These are phyloP conservation scores for Backusella tuberculispora DNA, from an alignment of 192 early-diverging fungal genomes.

Conservation along the genomic window DNA sequence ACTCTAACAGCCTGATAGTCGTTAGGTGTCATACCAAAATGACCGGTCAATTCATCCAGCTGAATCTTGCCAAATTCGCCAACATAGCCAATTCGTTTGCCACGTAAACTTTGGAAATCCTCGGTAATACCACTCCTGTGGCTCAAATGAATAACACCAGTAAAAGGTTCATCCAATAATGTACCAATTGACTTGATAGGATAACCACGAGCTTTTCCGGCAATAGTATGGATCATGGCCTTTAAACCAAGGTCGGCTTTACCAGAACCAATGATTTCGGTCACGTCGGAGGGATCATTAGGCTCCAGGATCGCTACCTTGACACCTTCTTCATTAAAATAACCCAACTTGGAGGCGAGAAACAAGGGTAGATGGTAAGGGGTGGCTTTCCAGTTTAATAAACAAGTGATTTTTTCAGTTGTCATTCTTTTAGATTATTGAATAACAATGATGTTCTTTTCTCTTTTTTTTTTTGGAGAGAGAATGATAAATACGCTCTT, in stretches of 20 bases:
- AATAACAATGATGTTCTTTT: background rate
- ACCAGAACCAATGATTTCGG: slow-evolving; percentile 66
- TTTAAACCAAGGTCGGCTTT: slow-evolving; percentile 67
- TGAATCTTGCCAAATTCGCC: slow-evolving; percentile 71
- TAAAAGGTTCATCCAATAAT: slow-evolving; percentile 67
- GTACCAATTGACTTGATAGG: slow-evolving; percentile 67
- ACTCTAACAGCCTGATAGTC: slow-evolving; percentile 66
- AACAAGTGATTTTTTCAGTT: slow-evolving; percentile 59
- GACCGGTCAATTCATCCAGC: slow-evolving; percentile 57
- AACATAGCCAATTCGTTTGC: slow-evolving; percentile 67
- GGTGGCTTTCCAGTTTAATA: slow-evolving; percentile 62
- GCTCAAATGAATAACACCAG: slow-evolving; percentile 63
- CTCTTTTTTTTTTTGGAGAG: too few relatives aligned
- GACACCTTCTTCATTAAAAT: slow-evolving; percentile 61
- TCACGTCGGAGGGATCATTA: slow-evolving; percentile 65
- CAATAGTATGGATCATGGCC: slow-evolving; percentile 75
- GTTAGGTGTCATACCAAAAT: slow-evolving; percentile 57
- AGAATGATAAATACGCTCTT: too few relatives aligned
- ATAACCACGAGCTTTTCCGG: slow-evolving; percentile 65
- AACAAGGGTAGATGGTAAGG: slow-evolving; percentile 69
- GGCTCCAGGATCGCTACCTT: slow-evolving; percentile 71
- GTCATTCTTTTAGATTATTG: slow-evolving; percentile 38
- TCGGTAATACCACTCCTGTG: slow-evolving; percentile 54
- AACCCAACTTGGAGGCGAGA: slow-evolving; percentile 64
- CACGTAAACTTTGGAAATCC: slow-evolving; percentile 55